Conservation (phyloP, 495 filamentous ascomycete species). For the Aspergillus campestris region DNA sequence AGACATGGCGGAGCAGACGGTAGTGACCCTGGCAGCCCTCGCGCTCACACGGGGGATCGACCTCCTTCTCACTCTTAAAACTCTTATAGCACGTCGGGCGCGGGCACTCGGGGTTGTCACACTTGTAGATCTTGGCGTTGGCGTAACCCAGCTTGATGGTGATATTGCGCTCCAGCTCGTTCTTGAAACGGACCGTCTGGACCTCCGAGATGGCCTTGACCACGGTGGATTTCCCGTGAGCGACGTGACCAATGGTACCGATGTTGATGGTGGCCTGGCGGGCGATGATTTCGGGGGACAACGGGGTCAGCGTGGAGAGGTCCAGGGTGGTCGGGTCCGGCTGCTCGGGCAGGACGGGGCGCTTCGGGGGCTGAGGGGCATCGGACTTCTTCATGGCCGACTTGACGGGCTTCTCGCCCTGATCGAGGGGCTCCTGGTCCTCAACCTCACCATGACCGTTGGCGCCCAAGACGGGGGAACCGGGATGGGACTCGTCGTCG, state of each 20-base stretch:
- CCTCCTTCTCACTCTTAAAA: constrained; percentile 96
- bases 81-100: constrained; percentile 92
- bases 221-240: constrained; percentile 96
- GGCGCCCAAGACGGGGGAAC: constrained; percentile 49
- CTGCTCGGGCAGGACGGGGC: constrained; percentile 72
- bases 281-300: constrained; percentile 92
- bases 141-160: constrained; percentile 99
- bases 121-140: constrained; percentile 99
- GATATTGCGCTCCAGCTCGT: constrained; percentile 96
- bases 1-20: constrained; percentile 76
- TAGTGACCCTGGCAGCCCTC: constrained; percentile 84
- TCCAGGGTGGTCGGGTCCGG: constrained; percentile 83
- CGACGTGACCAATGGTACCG: constrained; percentile 96
- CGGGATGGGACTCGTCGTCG: constrained; percentile 51
- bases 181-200: constrained; percentile 98
- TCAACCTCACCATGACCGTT: constrained; percentile 46
- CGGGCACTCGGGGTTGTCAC: constrained; percentile 83
- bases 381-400: constrained; percentile 57
- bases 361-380: constrained; percentile 36
- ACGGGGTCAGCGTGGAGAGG: constrained; percentile 63
- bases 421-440: constrained; percentile 43
- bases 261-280: constrained; percentile 99
- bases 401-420: constrained; percentile 48
- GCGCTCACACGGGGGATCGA: constrained; percentile 90
- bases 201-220: constrained; percentile 99